Base-by-base conservation (phyloP, 1,284 basidiomycete genomes). In the Marasmius sp. region DNA sequence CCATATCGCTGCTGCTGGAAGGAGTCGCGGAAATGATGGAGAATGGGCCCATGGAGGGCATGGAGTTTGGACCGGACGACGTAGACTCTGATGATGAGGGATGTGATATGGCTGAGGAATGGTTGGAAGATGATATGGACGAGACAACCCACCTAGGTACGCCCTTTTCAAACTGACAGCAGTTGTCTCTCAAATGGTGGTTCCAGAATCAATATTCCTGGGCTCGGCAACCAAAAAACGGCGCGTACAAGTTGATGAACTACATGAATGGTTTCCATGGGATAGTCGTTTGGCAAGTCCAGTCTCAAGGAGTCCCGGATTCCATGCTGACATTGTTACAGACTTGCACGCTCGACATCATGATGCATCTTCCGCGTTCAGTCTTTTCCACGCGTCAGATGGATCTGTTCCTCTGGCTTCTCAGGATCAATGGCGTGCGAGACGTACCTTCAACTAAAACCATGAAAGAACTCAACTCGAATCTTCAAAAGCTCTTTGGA, bases 311-410 rank as follows among this genome's bases (percentile, higher is more conserved):
- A n/a, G n/a, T n/a, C 3, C 27, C 34, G 18, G 14, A n/a, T n/a
- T n/a, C 18, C 49, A 18, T 51, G 8, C 50, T 34, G 2, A 49
- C 18, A 11, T 4, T 22, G 48, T 33, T 18, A 18, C 27, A 77
- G 75, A 68, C 71, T 2, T 76, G 75, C 53, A 71, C 72, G 0
- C 59, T 77, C 0, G 74, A 77, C 51, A 69, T 76, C 11, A 48
- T 77, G 0, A 74, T 72, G 69, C 75, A 77, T 58, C 68, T 78
- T 0, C 76, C 74, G 5, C 68, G 70, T 2, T 77, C 75, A 1
- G 69, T 71, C 5, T 77, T 77, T 52, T 77, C 74, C 0, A 60
- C 69, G 0, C 62, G 66, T 1, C 73, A 77, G 50, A 65, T 75
- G 3, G 75, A 76, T 43, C 58, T 77, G 0, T 70, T 78, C 27